Base-by-base conservation (phyloP, 495 filamentous ascomycete genomes). In the Penicillium paradoxum region DNA sequence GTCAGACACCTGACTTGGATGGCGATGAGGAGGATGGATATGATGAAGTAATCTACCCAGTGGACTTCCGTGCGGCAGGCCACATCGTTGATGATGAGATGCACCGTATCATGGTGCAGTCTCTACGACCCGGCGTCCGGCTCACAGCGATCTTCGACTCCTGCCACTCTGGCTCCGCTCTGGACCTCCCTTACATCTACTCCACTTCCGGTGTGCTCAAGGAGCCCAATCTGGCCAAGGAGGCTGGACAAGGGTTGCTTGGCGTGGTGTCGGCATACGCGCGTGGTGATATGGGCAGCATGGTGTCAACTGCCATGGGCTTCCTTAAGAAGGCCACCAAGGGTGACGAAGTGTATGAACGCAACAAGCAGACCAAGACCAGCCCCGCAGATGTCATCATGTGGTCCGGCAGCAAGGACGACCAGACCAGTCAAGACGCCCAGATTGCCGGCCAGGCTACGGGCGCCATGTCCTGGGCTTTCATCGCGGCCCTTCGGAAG, bases 71-170 rank as follows among this genome's bases (percentile, higher is more conserved):
- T 34, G 78, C 80, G 49, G 85, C 86, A 37, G 93, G 93, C 3
- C 93, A 97, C 68, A 96, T 98, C 58, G 90, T 95, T 51, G 93
- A 98, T 66, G 93, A 98, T 61, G 92, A 97, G 73, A 96, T 98
- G 90, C 93, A 98, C 67, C 80, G 87, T 47, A 97, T 97, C 67
- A 95, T 98, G 91, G 93, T 98, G 43, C 75, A 74, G 39, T 83
- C 89, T 8, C 76, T 98, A 13, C 79, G 79, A 57, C 79, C 88
- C 10, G 93, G 93, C 52, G 92, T 96, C 19, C 85, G 93, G 30
- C 76, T 98, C 45, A 98, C 93, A 1, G 93, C 93, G 38, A 97
- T 98, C 68, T 98, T 98, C 75, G 93, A 98, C 73, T 96, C 91
- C n/a, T 98, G 93, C 74, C 93, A 98, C 71, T 96, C 91, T 3